phyloP scores from a whole-genome alignment of 495 filamentous ascomycete species.

The Annulohypoxylon moriforme region DNA sequence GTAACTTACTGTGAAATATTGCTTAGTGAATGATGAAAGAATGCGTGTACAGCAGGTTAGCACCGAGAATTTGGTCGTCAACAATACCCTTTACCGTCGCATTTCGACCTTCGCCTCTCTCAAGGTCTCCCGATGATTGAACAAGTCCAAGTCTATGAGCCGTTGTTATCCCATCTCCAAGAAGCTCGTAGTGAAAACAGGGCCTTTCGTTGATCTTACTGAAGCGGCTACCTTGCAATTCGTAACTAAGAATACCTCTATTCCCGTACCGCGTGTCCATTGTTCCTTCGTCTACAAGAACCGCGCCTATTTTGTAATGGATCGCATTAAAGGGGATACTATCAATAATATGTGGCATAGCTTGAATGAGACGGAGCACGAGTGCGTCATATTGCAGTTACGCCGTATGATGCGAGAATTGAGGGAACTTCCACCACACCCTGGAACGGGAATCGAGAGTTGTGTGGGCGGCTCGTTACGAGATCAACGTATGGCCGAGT shows the following conservation, averaged over 20 bases:
- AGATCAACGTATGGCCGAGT: constrained; percentile 7
- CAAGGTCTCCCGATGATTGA: not conserved
- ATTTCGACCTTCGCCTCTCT: not conserved
- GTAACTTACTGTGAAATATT: no score
- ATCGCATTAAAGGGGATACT: not conserved
- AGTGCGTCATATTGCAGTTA: not conserved
- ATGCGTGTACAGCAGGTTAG: no score
- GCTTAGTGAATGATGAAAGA: no score
- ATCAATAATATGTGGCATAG: not conserved
- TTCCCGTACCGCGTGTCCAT: constrained; percentile 7
- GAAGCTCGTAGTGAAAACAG: constrained; percentile 14
- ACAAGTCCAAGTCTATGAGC: not conserved
- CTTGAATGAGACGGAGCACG: not conserved
- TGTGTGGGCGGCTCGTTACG: constrained; percentile 5
- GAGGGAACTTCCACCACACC: constrained; percentile 5
- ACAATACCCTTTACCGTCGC: not conserved
- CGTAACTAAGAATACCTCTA: constrained; percentile 7
- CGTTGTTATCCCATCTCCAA: constrained; percentile 18
- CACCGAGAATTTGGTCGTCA: constrained; percentile 11
- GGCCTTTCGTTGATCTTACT: constrained; percentile 6
- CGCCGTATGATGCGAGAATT: constrained; percentile 13
- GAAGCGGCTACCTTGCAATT: constrained; percentile 18
- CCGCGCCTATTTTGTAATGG: constrained; percentile 10
- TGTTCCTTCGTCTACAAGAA: constrained; percentile 11
- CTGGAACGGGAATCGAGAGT: constrained; percentile 15